Evolutionary conservation across 257 asterid genomes (phyloP), one percentile per base, ranked within the genome.

Genomic region (Solanum chiquidenum): DNA sequence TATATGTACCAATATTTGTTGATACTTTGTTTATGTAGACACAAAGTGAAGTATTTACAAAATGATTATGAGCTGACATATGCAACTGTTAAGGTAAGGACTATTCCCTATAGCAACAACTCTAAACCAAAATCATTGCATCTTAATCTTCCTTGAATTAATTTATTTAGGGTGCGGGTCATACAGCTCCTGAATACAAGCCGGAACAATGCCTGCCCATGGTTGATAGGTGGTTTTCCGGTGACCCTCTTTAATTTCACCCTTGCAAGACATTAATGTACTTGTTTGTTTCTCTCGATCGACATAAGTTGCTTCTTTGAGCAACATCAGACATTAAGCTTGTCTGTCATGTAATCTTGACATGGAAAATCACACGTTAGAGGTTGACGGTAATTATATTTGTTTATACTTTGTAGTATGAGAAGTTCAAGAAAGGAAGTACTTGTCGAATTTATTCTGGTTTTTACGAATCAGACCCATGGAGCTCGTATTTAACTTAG

Each of bases 21-120:
- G 10, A 55, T 55, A 55, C 34, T 86, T 23, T 40, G 14, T 73
- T 71, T 34, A 75, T 86, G 88, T 66, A 86, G 88, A 55, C 76
- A 86, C 72, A 86, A 82, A 23, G 35, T 49, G 64, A 38, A 49
- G 73, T 86, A 73, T 86, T 31, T 75, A 25, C 33, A 60, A 40
- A 86, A 76, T 10, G 85, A 88, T 72, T 89, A 89, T 42, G 88
- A 90, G 85, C 34, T 91, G 55, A 87, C 90, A 27, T 92, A 89
- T 66, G 92, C 93, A 27, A 92, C 92, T 37, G 89, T 91, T 13
- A 92, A 92, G 93, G 93, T 91, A 87, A 87, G 58, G 60, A 25
- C 64, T 44, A 25, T 25, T 79, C 38, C 35, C 25, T 79, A 42
- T 25, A 2, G 62, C 62, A 42, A 25, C 25, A 4, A 42, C 84